Conservation (phyloP, 148 eudicot genomes). For the Salicornia ramosissima region DNA sequence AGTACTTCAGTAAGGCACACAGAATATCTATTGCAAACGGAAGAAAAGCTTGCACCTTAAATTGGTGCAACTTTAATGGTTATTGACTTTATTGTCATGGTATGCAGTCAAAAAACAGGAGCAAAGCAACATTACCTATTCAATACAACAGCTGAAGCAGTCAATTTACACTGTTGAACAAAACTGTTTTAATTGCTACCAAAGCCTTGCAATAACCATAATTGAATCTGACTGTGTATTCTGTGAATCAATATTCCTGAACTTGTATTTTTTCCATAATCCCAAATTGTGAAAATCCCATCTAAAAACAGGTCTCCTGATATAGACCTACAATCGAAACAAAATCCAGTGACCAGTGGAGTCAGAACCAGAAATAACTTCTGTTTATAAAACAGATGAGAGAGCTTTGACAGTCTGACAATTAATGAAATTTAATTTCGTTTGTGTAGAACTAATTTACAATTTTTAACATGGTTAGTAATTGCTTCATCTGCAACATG, state of each 20-base stretch:
- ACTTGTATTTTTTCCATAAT: constrained; percentile 9
- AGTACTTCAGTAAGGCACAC: too few relatives aligned
- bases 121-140: constrained; percentile 19
- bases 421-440: neutral
- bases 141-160: constrained; percentile 21
- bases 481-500: too few relatives aligned
- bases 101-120: constrained; percentile 1
- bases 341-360: constrained; percentile 5
- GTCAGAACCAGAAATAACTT: neutral
- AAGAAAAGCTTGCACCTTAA: neutral
- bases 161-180: constrained; percentile 19
- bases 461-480: neutral
- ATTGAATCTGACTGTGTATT: constrained; percentile 19
- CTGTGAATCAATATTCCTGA: constrained; percentile 20
- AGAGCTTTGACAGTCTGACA: neutral
- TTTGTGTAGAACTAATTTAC: neutral
- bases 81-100: neutral
- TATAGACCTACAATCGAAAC: constrained; percentile 19
- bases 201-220: constrained; percentile 20
- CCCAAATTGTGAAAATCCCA: constrained; percentile 12
- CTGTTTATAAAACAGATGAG: neutral
- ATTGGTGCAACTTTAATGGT: neutral
- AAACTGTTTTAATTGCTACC: constrained; percentile 22
- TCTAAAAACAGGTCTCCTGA: neutral
- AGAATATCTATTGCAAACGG: neutral